Evolutionary conservation across 768 basidiomycete species (phyloP).

Genomic region (Naematelia aurantialba): DNA sequence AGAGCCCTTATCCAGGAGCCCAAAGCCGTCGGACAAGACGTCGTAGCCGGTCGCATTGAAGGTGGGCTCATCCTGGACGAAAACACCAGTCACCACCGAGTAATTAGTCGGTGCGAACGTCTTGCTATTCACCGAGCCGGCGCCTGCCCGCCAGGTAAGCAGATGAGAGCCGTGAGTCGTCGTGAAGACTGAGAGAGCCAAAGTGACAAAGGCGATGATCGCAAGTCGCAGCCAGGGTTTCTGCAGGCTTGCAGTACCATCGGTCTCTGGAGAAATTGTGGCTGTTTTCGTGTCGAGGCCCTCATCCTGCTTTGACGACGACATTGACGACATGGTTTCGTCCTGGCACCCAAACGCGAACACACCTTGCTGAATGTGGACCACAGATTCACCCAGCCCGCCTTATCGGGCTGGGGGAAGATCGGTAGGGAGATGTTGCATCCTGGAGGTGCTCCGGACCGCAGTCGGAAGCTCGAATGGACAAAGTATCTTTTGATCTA

Average conservation of each 20-base stretch:
- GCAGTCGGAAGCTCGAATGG: no score
- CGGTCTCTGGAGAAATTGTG: not conserved
- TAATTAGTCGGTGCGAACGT: constrained; percentile 9
- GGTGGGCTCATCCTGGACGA: constrained; percentile 3
- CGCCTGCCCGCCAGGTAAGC: not conserved
- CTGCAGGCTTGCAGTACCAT: not conserved
- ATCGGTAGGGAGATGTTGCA: no score
- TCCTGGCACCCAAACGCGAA: not conserved
- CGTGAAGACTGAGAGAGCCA: not conserved
- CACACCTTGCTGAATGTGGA: no score
- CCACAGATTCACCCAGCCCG: no score
- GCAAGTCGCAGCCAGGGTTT: not conserved
- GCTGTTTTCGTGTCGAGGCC: not conserved
- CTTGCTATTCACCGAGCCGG: not conserved
- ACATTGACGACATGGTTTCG: not conserved
- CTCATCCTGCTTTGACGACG: not conserved
- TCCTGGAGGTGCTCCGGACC: no score
- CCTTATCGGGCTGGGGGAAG: no score
- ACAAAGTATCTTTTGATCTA: no score
- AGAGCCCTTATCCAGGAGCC: constrained; percentile 10
- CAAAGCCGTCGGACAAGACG: constrained; percentile 7
- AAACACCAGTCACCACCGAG: constrained; percentile 7
- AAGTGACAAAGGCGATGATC: not conserved
- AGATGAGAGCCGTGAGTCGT: not conserved
- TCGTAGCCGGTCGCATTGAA: constrained; percentile 10